A percentile compares a stretch with the other conserved stretches of the same genome.
These are phyloP conservation scores for Saturnispora kantuleensis DNA, from an alignment of 805 yeast genomes.

Conservation along the genomic window DNA sequence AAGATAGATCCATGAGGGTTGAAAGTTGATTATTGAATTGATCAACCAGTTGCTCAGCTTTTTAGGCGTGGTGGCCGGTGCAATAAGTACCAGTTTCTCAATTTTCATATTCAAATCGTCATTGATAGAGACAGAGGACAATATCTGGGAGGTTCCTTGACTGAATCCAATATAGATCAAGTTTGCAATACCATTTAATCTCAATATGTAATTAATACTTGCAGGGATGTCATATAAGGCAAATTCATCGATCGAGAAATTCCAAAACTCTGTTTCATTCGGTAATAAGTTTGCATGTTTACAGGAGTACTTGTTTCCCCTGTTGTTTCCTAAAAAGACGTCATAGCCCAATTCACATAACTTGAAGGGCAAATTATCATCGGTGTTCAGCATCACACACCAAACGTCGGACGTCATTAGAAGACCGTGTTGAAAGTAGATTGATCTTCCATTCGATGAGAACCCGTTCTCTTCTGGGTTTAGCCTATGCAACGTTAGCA, in stretches of 20 bases:
- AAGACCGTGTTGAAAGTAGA: slow-evolving; percentile 85
- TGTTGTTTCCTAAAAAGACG: slow-evolving; percentile 88
- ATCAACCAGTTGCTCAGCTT: slow-evolving; percentile 70
- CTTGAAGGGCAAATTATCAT: slow-evolving; percentile 58
- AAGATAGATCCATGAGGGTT: slow-evolving; percentile 62
- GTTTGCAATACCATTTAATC: slow-evolving; percentile 32
- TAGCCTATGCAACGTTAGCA: slow-evolving; percentile 67
- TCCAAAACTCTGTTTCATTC: slow-evolving; percentile 59
- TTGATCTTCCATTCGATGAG: slow-evolving; percentile 37
- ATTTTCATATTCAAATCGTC: slow-evolving; percentile 54
- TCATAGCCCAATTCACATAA: slow-evolving; percentile 80
- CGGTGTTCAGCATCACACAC: slow-evolving; percentile 31
- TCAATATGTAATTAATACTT: slow-evolving; percentile 64
- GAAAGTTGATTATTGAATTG: slow-evolving; percentile 65
- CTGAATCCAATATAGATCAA: slow-evolving; percentile 81
- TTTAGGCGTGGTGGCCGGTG: slow-evolving; percentile 93
- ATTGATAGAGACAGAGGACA: slow-evolving; percentile 70
- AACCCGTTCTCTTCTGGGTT: slow-evolving; percentile 28
- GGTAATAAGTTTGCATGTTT: slow-evolving; percentile 48
- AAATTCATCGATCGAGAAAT: slow-evolving; percentile 86
- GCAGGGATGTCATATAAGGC: slow-evolving; percentile 87
- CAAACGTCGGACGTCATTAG: slow-evolving; percentile 78
- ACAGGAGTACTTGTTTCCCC: slow-evolving; percentile 87
- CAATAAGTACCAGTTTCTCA: slow-evolving; percentile 41
- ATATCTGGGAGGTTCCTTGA: slow-evolving; percentile 93